Conservation (phyloP, 768 basidiomycete genomes). For the Clathrus columnatus region DNA sequence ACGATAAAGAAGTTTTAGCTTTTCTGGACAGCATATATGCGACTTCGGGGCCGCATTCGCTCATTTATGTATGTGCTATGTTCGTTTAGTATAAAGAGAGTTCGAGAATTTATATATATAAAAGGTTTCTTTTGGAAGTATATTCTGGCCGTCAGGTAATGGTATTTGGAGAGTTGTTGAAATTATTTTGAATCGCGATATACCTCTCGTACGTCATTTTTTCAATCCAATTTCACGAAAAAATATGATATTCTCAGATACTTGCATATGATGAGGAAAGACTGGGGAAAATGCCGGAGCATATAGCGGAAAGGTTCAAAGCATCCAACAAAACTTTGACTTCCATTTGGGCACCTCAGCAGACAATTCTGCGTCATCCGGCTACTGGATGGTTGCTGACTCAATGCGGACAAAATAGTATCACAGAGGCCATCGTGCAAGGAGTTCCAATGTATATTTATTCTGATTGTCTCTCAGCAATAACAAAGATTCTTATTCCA, state of each 20-base stretch:
- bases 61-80: conserved; percentile 16
- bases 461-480: neutral
- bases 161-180: conserved; percentile 16
- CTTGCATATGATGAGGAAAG: no score
- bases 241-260: no score
- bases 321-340: conserved; percentile 16
- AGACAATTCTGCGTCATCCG: conserved; percentile 19
- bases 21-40: conserved; percentile 14
- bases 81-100: neutral
- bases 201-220: conserved; percentile 18
- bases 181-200: conserved; percentile 15
- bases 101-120: neutral
- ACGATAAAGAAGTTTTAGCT: conserved; percentile 9
- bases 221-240: neutral
- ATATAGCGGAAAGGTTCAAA: conserved; percentile 9
- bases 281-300: no score
- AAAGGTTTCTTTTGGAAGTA: conserved; percentile 20
- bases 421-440: conserved; percentile 16
- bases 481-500: no score
- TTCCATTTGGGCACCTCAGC: conserved; percentile 20
- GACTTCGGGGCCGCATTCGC: conserved; percentile 12
- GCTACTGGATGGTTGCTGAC: conserved; percentile 21
- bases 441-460: conserved; percentile 17
- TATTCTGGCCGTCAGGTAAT: conserved; percentile 15
- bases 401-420: conserved; percentile 21